phyloP scores from a whole-genome alignment of 192 early-diverging fungal genomes.

The Coemansia sp. region DNA sequence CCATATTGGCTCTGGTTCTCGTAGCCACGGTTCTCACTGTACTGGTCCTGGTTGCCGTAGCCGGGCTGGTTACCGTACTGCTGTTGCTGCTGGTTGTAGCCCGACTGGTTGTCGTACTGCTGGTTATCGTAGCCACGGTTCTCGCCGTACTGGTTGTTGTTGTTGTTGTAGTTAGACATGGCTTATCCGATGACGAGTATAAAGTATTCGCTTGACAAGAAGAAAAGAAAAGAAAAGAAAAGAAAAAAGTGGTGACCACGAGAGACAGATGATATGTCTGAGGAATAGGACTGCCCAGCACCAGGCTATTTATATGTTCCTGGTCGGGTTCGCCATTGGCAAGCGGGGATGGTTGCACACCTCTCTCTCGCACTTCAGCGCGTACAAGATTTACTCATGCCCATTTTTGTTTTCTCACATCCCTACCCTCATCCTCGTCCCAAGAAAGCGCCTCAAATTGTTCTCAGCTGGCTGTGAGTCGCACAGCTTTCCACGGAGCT shows the following conservation, averaged over 20 bases:
- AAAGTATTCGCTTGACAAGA: background rate
- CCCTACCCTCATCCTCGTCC: background rate
- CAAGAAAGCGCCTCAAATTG: background rate
- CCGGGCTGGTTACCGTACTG: constrained; percentile 8
- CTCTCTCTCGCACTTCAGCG: background rate
- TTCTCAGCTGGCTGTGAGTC: background rate
- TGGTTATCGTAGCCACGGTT: constrained; percentile 9
- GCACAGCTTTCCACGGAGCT: background rate
- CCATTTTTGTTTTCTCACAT: background rate
- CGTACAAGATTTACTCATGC: background rate
- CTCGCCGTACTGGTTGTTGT: constrained; percentile 12
- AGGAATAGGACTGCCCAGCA: background rate
- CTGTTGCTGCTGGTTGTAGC: constrained; percentile 11
- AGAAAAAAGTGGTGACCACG: background rate
- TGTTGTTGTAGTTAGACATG: constrained; percentile 12
- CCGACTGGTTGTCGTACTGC: constrained; percentile 8
- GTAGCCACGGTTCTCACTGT: constrained; percentile 8
- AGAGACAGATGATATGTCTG: background rate
- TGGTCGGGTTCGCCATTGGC: background rate
- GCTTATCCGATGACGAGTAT: background rate
- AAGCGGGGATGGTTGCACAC: background rate
- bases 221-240: background rate
- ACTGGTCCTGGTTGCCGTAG: constrained; percentile 10
- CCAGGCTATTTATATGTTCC: constrained; percentile 8
- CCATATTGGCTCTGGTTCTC: constrained; percentile 12